Evolutionary conservation across 768 basidiomycete species (phyloP).

Genomic region (Podaxis pistillaris): DNA sequence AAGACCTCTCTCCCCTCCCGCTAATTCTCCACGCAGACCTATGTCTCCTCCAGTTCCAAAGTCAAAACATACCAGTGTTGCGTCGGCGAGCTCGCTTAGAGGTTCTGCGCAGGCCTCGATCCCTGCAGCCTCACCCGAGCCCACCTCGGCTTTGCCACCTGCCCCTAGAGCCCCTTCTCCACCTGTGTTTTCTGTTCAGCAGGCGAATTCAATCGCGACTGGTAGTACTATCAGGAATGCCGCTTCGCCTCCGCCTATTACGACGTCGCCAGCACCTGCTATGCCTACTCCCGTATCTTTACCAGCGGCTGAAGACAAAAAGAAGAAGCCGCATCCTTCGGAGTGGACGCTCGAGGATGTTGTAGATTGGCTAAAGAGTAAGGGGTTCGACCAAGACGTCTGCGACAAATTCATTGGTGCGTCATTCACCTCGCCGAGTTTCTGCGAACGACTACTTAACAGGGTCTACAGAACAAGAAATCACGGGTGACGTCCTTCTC

Average conservation of each 20-base stretch:
- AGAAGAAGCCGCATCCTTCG: constrained; percentile 46
- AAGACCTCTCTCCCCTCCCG: not conserved
- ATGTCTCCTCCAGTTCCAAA: constrained; percentile 23
- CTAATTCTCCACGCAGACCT: not conserved
- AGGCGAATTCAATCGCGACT: not conserved
- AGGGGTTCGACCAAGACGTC: constrained; percentile 82
- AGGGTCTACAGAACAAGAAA: constrained; percentile 84
- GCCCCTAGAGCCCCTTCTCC: not conserved
- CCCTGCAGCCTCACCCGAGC: not conserved
- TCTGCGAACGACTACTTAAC: not conserved
- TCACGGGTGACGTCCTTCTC: constrained; percentile 94
- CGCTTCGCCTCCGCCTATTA: constrained; percentile 15
- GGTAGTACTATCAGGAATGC: constrained; percentile 7
- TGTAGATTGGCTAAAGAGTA: constrained; percentile 79
- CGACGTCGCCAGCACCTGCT: constrained; percentile 19
- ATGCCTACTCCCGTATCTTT: constrained; percentile 9
- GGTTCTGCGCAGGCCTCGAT: not conserved
- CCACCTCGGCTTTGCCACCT: not conserved
- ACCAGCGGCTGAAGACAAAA: constrained; percentile 21
- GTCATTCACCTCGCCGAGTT: constrained; percentile 21
- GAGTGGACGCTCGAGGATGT: constrained; percentile 92
- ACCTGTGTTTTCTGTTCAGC: not conserved
- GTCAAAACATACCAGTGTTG: constrained; percentile 44
- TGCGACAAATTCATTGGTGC: constrained; percentile 84
- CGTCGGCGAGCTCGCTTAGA: constrained; percentile 16